Conservation (phyloP, 208 protist genomes). For the Phytomonas francai region DNA sequence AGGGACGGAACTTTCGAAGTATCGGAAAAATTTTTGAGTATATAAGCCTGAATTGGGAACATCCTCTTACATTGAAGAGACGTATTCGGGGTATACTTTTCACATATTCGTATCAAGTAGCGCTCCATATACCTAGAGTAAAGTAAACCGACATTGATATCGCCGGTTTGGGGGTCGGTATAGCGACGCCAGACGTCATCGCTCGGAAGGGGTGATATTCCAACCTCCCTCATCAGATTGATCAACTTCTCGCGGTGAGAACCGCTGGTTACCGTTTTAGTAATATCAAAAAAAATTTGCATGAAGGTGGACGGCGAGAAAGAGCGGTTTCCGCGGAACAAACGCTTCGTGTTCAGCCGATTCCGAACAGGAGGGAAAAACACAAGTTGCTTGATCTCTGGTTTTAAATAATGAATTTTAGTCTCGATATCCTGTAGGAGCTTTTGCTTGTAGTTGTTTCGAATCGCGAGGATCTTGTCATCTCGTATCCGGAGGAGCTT, state of each 20-base stretch:
- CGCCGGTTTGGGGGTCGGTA: conserved; percentile 43
- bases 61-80: not conserved
- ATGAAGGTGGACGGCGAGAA: conserved; percentile 13
- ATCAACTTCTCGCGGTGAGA: conserved; percentile 39
- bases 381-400: conserved; percentile 39
- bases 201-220: conserved; percentile 19
- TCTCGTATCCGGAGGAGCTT: conserved; percentile 30
- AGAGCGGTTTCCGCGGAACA: conserved; percentile 36
- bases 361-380: conserved; percentile 42
- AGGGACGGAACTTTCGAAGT: conserved; percentile 27
- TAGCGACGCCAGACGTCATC: conserved; percentile 42
- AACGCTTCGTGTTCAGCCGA: not conserved
- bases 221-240: conserved; percentile 29
- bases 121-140: conserved; percentile 31
- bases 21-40: conserved; percentile 22
- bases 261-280: conserved; percentile 33
- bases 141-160: conserved; percentile 50
- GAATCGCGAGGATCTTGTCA: conserved; percentile 26
- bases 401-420: conserved; percentile 59
- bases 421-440: conserved; percentile 39
- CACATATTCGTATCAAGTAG: conserved; percentile 7
- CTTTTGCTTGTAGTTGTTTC: conserved; percentile 30
- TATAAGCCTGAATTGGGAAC: conserved; percentile 13
- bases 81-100: not conserved
- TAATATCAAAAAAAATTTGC: conserved; percentile 19